Evolutionary conservation across 768 basidiomycete genomes (phyloP).

Genomic region (Collybia sp.): DNA sequence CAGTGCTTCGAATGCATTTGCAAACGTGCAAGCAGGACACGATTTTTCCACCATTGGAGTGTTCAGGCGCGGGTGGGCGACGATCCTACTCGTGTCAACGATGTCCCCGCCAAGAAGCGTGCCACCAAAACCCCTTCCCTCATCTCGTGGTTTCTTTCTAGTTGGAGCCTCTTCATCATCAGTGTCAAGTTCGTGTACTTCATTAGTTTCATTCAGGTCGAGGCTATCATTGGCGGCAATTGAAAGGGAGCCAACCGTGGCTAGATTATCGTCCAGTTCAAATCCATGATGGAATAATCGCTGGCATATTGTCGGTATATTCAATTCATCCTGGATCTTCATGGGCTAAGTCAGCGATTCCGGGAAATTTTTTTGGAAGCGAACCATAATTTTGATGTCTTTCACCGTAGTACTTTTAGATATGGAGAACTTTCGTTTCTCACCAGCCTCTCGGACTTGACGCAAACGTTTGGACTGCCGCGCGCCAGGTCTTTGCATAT

Average conservation of each 20-base stretch:
- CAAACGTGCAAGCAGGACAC: slow-evolving; percentile 57
- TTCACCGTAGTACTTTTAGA: slow-evolving; percentile 67
- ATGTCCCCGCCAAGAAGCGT: slow-evolving; percentile 55
- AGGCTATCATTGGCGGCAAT: slow-evolving; percentile 55
- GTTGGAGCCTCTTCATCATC: slow-evolving; percentile 43
- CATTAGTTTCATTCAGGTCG: slow-evolving; percentile 60
- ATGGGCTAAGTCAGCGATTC: neutral
- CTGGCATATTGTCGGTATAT: slow-evolving; percentile 75
- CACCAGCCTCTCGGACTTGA: slow-evolving; percentile 45
- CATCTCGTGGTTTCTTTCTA: slow-evolving; percentile 41
- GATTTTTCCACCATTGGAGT: slow-evolving; percentile 24
- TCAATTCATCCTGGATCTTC: slow-evolving; percentile 58
- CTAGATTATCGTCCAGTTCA: slow-evolving; percentile 63
- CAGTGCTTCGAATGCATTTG: slow-evolving; percentile 38
- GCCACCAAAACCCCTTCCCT: slow-evolving; percentile 69
- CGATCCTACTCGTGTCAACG: slow-evolving; percentile 7
- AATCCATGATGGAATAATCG: slow-evolving; percentile 55
- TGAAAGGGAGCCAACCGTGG: slow-evolving; percentile 49
- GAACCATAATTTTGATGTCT: slow-evolving; percentile 72
- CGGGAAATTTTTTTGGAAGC: slow-evolving; percentile 16
- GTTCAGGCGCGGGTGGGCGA: slow-evolving; percentile 3
- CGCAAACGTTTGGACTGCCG: slow-evolving; percentile 73
- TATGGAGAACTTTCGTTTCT: slow-evolving; percentile 48
- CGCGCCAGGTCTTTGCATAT: slow-evolving; percentile 35
- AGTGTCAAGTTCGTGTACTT: slow-evolving; percentile 51